phyloP scores from a whole-genome alignment of 2,329 filamentous ascomycete genomes.

The Polychaeton citri region DNA sequence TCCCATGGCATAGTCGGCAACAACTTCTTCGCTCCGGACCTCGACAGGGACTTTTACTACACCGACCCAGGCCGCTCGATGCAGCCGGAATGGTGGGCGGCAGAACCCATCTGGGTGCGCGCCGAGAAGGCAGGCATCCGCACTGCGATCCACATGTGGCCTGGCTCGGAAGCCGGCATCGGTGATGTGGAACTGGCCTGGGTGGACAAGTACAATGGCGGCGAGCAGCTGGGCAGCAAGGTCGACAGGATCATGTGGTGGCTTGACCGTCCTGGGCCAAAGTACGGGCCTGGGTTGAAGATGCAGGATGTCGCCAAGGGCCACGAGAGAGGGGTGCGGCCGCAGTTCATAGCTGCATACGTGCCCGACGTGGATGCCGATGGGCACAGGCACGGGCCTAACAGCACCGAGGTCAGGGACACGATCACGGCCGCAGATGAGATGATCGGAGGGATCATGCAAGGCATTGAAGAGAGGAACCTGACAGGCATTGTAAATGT shows the following conservation, averaged over 20 bases:
- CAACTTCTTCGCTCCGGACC: constrained; percentile 75
- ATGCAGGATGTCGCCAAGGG: constrained; percentile 28
- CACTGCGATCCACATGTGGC: constrained; percentile 95
- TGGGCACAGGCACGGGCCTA: constrained; percentile 81
- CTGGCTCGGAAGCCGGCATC: constrained; percentile 82
- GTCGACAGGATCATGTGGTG: constrained; percentile 68
- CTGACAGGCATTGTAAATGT: constrained; percentile 84
- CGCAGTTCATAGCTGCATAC: constrained; percentile 87
- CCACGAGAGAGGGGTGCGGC: constrained; percentile 33
- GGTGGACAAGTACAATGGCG: constrained; percentile 71
- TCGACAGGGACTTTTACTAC: constrained; percentile 75
- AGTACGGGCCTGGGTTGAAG: constrained; percentile 19
- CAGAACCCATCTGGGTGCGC: constrained; percentile 87
- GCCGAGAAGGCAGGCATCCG: constrained; percentile 70
- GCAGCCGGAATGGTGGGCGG: constrained; percentile 85
- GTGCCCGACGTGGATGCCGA: constrained; percentile 83
- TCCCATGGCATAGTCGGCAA: constrained; percentile 89
- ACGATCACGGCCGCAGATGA: constrained; percentile 70
- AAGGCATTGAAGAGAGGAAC: constrained; percentile 66
- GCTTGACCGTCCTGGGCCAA: constrained; percentile 66
- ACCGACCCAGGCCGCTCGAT: constrained; percentile 64
- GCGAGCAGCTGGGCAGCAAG: constrained; percentile 62
- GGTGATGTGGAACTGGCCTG: constrained; percentile 61
- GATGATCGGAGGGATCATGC: constrained; percentile 68
- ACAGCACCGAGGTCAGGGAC: constrained; percentile 75